Base-by-base conservation (phyloP, 1,139 yeast species). In the Debaryomyces subglobosus region DNA sequence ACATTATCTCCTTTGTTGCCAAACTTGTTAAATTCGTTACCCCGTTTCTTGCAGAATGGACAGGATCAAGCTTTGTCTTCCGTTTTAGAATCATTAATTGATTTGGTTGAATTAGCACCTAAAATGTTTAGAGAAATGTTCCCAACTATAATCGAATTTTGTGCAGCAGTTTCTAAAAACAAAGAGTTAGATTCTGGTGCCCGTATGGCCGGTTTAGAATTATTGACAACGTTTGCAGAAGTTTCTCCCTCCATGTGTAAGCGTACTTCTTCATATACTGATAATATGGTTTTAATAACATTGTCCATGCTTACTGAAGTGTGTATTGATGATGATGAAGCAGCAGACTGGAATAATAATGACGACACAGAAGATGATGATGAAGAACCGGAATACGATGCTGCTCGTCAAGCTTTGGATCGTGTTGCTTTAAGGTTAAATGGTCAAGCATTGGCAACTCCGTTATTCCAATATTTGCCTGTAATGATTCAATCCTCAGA, bases 211-310 rank as follows among this genome's bases (percentile, higher is more conserved):
- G 94, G 97, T 13, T 74, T 94, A 54, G 99, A 94, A 70, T 77
- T 94, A 49, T 75, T 91, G 54, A 89, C 96, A 2, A 86, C 96
- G 0, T 94, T 94, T 64, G 85, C 96, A 44, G 99, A 94, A 66
- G 88, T 89, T 33, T 89, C 97, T 4, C 99, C 99, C 38, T 84
- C 85, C 45, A 94, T 94, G 99, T 92, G 98, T 73, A 89, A 89
- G 63, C 73, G 84, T 39, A 90, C 90, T 55, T 79, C 86, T 7
- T 71, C 81, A 6, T 94, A 90, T 65, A 82, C 95, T 1, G 80
- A 82, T 48, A 76, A 84, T 27, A 78, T 94, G 67, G 89, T 94
- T 30, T 71, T 86, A 52, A 81, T 85, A 51, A 88, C 95, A 29
- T 77, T 94, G 54, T 77, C 86, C 36, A 81, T 94, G 86, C 85